Base-by-base conservation (phyloP, 1,284 basidiomycete species). In the Heimioporus punctisporus region DNA sequence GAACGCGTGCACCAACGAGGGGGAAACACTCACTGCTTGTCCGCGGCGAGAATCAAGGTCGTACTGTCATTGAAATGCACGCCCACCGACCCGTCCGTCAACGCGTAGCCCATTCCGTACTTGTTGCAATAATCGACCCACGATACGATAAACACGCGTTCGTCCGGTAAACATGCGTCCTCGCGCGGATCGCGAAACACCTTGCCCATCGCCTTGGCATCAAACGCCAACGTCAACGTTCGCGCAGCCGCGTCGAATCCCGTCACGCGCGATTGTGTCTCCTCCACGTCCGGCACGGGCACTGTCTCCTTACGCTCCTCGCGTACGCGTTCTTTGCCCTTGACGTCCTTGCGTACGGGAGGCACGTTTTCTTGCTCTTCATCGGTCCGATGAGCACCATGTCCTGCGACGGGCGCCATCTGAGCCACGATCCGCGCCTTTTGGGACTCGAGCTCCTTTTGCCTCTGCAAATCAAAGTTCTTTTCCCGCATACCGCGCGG, bases 121-220 rank as follows among this genome's bases (percentile, higher is more conserved):
- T 97, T 97, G 72, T 96, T 94, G 71, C 93, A 96, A 70, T 98
- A 98, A 73, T 99, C 97, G 46, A 98, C 90, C 97, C 97, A 99
- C 11, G 92, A 94, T 3, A 93, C 92, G 61, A 99, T 93, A 73
- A 98, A 99, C 17, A 97, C 89, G 51, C 80, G 82, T 40, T 95
- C 92, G 15, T 86, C 80, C 0, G 82, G 81, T 6, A 89, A 74
- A 39, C 73, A 65, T 6, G 68, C 67, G 50, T 84, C 80, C 56
- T 78, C 75, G 49, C 82, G 73, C 15, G 89, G 86, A 61, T 90
- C 80, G 4, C 79, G 75, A 76, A 90, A 94, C 14, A 89, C 67
- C 46, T 72, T 76, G 1, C 85, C 86, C 8, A 68, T 69, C 6
- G 83, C 77, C 59, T 81, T 81, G 24, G 85, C 85, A 2, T 85